Evolutionary conservation across 2,329 filamentous ascomycete species (phyloP).

Genomic region (Pestalotiopsis sp.): DNA sequence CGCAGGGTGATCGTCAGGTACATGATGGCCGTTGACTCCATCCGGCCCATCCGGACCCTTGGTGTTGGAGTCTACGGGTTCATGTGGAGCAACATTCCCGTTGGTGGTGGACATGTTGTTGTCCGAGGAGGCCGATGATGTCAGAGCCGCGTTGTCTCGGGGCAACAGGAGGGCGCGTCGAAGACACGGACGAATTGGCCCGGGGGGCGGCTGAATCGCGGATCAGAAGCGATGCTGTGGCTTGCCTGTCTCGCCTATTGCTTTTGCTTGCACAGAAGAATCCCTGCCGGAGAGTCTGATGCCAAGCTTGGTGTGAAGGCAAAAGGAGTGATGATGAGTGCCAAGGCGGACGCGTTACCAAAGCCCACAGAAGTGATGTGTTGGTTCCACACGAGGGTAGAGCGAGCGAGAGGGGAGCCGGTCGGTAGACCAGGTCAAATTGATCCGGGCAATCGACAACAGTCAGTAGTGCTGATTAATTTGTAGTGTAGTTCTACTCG

Average conservation of each 20-base stretch:
- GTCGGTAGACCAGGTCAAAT: neutral
- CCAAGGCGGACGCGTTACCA: slow-evolving; percentile 5
- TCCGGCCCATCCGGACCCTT: neutral
- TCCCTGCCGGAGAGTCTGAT: slow-evolving; percentile 1
- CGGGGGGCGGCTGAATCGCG: neutral
- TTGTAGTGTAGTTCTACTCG: neutral
- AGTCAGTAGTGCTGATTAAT: neutral
- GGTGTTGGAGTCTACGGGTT: neutral
- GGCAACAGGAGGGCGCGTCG: neutral
- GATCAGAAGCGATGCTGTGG: neutral
- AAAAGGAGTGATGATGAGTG: slow-evolving; percentile 10
- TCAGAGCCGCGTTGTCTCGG: slow-evolving; percentile 9
- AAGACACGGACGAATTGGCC: neutral
- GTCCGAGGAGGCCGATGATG: slow-evolving; percentile 6
- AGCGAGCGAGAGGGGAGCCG: neutral
- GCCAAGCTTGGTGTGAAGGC: slow-evolving; percentile 6
- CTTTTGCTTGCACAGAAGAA: slow-evolving; percentile 4
- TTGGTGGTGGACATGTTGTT: slow-evolving; percentile 12
- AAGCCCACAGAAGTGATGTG: slow-evolving; percentile 3
- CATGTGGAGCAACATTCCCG: slow-evolving; percentile 8
- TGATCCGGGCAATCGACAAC: neutral
- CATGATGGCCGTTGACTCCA: slow-evolving; percentile 5
- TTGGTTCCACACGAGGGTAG: neutral
- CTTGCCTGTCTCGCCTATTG: neutral
- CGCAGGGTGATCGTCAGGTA: neutral